Percentiles rank a stretch among this genome's conserved stretches.
These are phyloP conservation scores for Toxoplasma gondii DNA, from an alignment of 169 alveolate genomes.

Conservation along the genomic window DNA sequence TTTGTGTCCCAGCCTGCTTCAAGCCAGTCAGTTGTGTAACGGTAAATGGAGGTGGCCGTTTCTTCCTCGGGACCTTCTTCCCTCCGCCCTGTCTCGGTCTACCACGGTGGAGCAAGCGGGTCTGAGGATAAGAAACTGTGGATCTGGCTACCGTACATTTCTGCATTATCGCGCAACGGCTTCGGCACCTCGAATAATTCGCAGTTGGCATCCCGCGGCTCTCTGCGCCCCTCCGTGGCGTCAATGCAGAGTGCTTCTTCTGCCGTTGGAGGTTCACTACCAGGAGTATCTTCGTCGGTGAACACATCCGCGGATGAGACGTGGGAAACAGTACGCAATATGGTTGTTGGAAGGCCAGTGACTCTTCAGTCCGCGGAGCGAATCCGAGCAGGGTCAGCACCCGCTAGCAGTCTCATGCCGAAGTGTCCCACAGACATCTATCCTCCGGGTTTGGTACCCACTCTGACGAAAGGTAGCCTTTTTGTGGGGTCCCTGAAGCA, in stretches of 20 bases:
- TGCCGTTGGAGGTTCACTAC: neutral
- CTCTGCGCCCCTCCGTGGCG: neutral
- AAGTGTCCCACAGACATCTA: neutral
- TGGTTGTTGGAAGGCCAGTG: neutral
- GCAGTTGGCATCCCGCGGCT: neutral
- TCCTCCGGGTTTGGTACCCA: slow-evolving; percentile 42
- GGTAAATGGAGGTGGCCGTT: too few species aligned
- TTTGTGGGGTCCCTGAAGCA: slow-evolving; percentile 50
- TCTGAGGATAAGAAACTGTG: too few species aligned
- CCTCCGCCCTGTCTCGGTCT: too few species aligned
- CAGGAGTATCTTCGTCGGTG: neutral
- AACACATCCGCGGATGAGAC: neutral
- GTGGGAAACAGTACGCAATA: neutral
- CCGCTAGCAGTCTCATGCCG: neutral
- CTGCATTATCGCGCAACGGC: too few species aligned
- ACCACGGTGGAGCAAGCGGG: too few species aligned
- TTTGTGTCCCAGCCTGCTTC: too few species aligned
- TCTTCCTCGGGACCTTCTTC: too few species aligned
- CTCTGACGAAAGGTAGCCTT: slow-evolving; percentile 33
- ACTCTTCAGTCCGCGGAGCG: neutral
- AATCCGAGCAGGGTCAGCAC: neutral
- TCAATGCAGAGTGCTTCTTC: neutral
- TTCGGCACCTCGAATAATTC: neutral
- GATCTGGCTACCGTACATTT: too few species aligned
- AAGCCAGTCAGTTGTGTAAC: too few species aligned